phyloP scores from a whole-genome alignment of 2,329 filamentous ascomycete species.

The Ophiostoma montium region DNA sequence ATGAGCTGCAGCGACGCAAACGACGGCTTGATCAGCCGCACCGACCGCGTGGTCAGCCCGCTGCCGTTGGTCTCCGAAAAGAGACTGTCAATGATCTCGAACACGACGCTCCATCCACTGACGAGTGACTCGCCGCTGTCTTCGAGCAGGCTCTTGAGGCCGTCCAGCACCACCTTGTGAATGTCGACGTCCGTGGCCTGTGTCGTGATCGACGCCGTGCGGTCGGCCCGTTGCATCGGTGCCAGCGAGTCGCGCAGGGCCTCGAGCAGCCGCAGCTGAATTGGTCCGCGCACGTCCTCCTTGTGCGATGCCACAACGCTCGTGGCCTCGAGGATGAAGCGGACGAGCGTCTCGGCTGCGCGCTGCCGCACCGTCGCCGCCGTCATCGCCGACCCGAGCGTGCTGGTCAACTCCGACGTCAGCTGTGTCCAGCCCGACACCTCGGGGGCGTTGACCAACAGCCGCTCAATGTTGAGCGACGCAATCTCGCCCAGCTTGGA shows the following conservation, averaged over 20 bases:
- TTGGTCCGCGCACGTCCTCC: slow-evolving; percentile 36
- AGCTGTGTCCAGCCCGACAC: slow-evolving; percentile 66
- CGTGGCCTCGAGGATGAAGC: slow-evolving; percentile 42
- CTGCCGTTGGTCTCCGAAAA: slow-evolving; percentile 36
- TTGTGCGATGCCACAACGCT: slow-evolving; percentile 39
- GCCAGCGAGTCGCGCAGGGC: slow-evolving; percentile 49
- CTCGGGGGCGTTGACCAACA: slow-evolving; percentile 52
- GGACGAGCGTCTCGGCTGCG: slow-evolving; percentile 51
- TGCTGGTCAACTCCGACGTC: slow-evolving; percentile 36
- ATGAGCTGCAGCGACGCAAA: slow-evolving; percentile 86
- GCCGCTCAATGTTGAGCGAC: slow-evolving; percentile 58
- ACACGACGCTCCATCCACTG: slow-evolving; percentile 73
- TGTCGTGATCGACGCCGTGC: slow-evolving; percentile 28
- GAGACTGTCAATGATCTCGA: slow-evolving; percentile 72
- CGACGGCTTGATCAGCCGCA: slow-evolving; percentile 66
- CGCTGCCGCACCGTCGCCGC: slow-evolving; percentile 39
- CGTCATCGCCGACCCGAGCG: slow-evolving; percentile 32
- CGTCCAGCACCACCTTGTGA: slow-evolving; percentile 66
- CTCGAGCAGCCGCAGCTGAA: slow-evolving; percentile 59
- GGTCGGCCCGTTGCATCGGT: slow-evolving; percentile 42
- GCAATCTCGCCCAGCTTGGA: slow-evolving; percentile 62
- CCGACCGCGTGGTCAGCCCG: slow-evolving; percentile 41
- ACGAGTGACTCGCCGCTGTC: slow-evolving; percentile 74
- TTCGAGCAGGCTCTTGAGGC: slow-evolving; percentile 69
- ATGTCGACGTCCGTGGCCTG: slow-evolving; percentile 61